Percentiles rank a stretch among this genome's conserved stretches.
phyloP scores from a whole-genome alignment of 2,329 filamentous ascomycete species.

The Fusarium hainanense region DNA sequence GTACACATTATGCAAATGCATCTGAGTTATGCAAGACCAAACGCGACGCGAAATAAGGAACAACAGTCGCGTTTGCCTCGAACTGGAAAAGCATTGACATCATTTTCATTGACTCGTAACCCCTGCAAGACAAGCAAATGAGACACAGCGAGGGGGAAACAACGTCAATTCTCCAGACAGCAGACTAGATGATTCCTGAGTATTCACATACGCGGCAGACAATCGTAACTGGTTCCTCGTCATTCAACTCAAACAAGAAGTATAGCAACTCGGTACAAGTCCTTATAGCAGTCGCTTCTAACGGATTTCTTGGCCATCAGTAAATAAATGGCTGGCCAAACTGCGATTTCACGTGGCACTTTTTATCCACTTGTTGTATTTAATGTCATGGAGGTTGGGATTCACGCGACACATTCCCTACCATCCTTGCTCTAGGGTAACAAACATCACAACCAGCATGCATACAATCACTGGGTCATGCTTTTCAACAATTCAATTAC shows the following conservation, averaged over 20 bases:
- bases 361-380: too few species aligned
- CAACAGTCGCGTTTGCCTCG: not conserved
- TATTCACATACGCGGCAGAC: too few species aligned
- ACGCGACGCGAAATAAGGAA: not conserved
- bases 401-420: not conserved
- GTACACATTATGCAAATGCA: not conserved
- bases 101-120: too few species aligned
- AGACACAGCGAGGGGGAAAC: too few species aligned
- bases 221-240: not conserved
- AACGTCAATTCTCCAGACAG: not conserved
- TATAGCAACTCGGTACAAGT: too few species aligned
- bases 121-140: not conserved
- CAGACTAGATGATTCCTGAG: fast-evolving
- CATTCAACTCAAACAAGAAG: not conserved
- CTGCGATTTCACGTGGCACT: too few species aligned
- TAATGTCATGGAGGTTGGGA: too few species aligned
- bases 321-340: too few species aligned
- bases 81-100: not conserved
- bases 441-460: not conserved
- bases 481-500: too few species aligned
- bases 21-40: not conserved
- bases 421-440: not conserved
- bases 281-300: too few species aligned
- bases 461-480: not conserved
- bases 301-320: too few species aligned